A percentile compares a stretch with the other conserved stretches of the same genome.
Evolutionary conservation across 805 yeast genomes (phyloP).

Genomic region (Priceomyces melissophilus): DNA sequence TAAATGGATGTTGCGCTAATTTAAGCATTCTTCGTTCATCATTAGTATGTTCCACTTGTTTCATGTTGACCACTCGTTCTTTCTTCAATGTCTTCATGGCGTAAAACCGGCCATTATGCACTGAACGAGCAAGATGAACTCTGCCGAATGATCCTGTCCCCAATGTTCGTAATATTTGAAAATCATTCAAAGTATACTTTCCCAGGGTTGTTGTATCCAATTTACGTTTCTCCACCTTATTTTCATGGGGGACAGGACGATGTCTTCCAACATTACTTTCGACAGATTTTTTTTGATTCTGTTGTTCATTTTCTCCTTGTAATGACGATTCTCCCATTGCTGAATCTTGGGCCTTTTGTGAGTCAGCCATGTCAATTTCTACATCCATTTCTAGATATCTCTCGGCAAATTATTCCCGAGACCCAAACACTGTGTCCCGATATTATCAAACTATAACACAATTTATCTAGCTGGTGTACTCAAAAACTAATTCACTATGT

Average conservation of each 20-base stretch:
- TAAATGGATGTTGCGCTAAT: slow-evolving; percentile 56
- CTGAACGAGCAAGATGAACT: slow-evolving; percentile 55
- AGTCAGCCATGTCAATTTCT: slow-evolving; percentile 2
- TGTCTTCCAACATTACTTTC: no score
- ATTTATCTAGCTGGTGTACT: not conserved
- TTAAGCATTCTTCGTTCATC: slow-evolving; percentile 60
- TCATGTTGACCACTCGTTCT: slow-evolving; percentile 56
- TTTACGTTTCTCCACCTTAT: slow-evolving; percentile 4
- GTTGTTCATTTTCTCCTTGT: no score
- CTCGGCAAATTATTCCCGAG: no score
- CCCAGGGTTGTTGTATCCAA: slow-evolving; percentile 49
- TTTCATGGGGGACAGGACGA: no score
- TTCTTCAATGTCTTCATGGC: slow-evolving; percentile 60
- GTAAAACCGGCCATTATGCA: slow-evolving; percentile 57
- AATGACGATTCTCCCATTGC: no score
- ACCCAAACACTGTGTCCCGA: not conserved
- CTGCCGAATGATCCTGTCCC: slow-evolving; percentile 64
- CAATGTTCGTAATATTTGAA: slow-evolving; percentile 53
- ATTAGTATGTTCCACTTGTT: slow-evolving; percentile 62
- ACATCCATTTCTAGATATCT: slow-evolving; percentile 1
- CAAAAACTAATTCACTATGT: not conserved
- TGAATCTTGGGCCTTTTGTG: no score
- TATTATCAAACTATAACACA: not conserved
- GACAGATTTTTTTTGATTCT: no score
- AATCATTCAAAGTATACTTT: slow-evolving; percentile 53